Conservation (phyloP, 2,329 filamentous ascomycete genomes). For the Fusarium sp. region DNA sequence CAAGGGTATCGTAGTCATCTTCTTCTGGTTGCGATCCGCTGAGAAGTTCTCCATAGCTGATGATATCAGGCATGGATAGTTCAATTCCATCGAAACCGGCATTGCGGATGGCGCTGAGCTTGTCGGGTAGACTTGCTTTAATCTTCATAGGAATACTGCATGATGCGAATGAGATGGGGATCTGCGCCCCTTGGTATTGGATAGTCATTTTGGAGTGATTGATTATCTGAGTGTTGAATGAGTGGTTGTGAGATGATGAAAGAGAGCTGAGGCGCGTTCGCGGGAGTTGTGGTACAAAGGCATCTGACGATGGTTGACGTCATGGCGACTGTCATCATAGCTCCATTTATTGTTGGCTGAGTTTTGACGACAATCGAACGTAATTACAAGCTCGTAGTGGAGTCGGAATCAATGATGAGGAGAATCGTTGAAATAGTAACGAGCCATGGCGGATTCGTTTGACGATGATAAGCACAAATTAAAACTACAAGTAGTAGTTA, state of each 20-base stretch:
- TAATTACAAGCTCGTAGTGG: neutral
- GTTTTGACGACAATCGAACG: slow-evolving; percentile 5
- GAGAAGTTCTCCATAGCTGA: slow-evolving; percentile 68
- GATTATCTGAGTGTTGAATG: rapidly evolving
- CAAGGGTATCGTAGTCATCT: slow-evolving; percentile 70
- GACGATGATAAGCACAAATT: too few relatives aligned
- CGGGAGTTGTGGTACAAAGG: neutral
- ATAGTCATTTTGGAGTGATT: neutral
- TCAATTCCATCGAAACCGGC: slow-evolving; percentile 78
- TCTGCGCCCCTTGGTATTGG: slow-evolving; percentile 4
- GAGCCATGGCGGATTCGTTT: too few relatives aligned
- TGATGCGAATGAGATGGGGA: slow-evolving; percentile 60
- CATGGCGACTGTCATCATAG: slow-evolving; percentile 13
- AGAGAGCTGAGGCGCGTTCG: too few relatives aligned
- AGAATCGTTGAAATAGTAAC: too few relatives aligned
- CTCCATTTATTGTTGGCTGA: neutral
- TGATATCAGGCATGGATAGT: slow-evolving; percentile 79
- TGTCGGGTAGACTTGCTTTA: slow-evolving; percentile 67
- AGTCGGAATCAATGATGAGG: too few relatives aligned
- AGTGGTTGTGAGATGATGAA: neutral
- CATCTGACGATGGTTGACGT: slow-evolving; percentile 24
- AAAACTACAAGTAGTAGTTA: too few relatives aligned
- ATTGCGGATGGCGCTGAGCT: slow-evolving; percentile 71
- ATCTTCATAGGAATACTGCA: slow-evolving; percentile 64
- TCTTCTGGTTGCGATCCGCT: slow-evolving; percentile 64